Evolutionary conservation across 2,329 filamentous ascomycete genomes (phyloP).

Genomic region (Botrytis fragariae): DNA sequence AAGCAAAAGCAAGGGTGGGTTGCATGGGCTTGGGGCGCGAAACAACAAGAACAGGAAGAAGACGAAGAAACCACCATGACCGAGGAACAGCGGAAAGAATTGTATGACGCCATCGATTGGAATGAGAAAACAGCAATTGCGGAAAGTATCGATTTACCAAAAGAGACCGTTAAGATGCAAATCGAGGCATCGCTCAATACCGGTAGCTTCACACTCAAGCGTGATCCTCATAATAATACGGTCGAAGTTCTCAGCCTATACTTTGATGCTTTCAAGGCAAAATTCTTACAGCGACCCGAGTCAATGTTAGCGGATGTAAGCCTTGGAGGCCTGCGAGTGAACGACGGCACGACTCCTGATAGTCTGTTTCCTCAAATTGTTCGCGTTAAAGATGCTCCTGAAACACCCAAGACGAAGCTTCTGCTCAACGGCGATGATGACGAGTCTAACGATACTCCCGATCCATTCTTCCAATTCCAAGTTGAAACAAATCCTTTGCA

Average conservation of each 20-base stretch:
- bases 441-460: constrained; percentile 48
- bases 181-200: constrained; percentile 91
- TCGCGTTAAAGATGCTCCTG: constrained; percentile 82
- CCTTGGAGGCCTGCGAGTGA: constrained; percentile 87
- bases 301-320: constrained; percentile 86
- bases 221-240: constrained; percentile 73
- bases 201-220: constrained; percentile 91
- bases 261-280: constrained; percentile 92
- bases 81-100: constrained; percentile 91
- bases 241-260: constrained; percentile 85
- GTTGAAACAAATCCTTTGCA: constrained; percentile 96
- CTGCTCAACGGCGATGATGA: constrained; percentile 41
- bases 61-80: constrained; percentile 84
- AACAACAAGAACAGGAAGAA: constrained; percentile 57
- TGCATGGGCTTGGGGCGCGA: constrained; percentile 86
- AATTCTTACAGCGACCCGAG: constrained; percentile 84
- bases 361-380: constrained; percentile 95
- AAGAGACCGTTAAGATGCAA: constrained; percentile 89
- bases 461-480: constrained; percentile 88
- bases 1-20: constrained; percentile 80
- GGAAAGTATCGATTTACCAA: constrained; percentile 83
- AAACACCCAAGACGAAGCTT: constrained; percentile 42
- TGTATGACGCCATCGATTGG: constrained; percentile 98
- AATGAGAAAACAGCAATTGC: constrained; percentile 90
- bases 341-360: constrained; percentile 90